Conservation (phyloP, 805 yeast species). For the Cephaloascus albidus region DNA sequence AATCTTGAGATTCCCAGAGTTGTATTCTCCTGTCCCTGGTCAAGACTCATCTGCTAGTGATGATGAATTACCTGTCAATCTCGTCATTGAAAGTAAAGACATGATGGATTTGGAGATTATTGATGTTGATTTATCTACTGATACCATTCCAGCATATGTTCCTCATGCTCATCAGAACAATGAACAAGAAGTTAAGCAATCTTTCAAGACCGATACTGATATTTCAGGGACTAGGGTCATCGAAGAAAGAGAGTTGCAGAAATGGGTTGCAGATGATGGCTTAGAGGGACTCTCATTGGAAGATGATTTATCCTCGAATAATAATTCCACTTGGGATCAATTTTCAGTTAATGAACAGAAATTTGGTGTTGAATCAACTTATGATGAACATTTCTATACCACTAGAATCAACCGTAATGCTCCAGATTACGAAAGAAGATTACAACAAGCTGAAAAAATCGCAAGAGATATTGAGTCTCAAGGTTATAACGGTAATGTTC, state of each 20-base stretch:
- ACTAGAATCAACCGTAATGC: constrained; percentile 61
- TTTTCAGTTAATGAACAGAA: constrained; percentile 83
- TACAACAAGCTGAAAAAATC: constrained; percentile 62
- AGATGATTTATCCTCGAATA: constrained; percentile 14
- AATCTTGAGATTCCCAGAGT: constrained; percentile 42
- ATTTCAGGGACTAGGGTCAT: constrained; percentile 46
- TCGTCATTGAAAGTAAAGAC: constrained; percentile 41
- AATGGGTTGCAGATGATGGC: constrained; percentile 71
- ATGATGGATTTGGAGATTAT: constrained; percentile 38
- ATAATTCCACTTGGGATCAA: constrained; percentile 70
- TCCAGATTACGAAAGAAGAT: constrained; percentile 61
- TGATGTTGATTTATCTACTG: constrained; percentile 23
- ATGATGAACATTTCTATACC: constrained; percentile 82
- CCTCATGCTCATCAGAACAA: constrained; percentile 8
- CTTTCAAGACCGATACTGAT: constrained; percentile 79
- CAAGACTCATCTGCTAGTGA: constrained; percentile 15
- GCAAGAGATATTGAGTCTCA: constrained; percentile 80
- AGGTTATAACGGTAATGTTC: constrained; percentile 56
- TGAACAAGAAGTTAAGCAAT: constrained; percentile 6
- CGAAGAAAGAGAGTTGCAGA: constrained; percentile 66
- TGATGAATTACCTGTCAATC: constrained; percentile 30
- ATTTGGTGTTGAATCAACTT: constrained; percentile 81
- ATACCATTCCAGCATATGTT: constrained; percentile 4
- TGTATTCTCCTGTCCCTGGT: constrained; percentile 22
- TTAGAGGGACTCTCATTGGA: constrained; percentile 20